Evolutionary conservation across 75 land plant genomes (phyloP), one percentile per base, ranked within the genome.

Genomic region (Ceratopteris richardii): DNA sequence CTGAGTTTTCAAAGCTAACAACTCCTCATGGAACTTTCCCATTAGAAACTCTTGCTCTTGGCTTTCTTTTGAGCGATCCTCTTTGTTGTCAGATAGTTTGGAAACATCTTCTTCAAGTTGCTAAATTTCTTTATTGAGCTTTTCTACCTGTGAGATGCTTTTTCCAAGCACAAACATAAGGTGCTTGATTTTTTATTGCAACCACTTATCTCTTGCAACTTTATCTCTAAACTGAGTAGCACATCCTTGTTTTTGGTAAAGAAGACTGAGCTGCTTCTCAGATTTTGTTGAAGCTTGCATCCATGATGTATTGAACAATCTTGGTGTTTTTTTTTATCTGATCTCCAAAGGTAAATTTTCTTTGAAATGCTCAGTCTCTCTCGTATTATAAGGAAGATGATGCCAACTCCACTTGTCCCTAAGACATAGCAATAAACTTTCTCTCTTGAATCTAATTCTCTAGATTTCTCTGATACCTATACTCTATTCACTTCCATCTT

Each of bases 221-320:
- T n/a, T n/a, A n/a, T n/a, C n/a, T n/a, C n/a, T n/a, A n/a, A n/a
- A n/a, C n/a, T n/a, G n/a, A n/a, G n/a, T n/a, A n/a, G n/a, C n/a
- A n/a, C n/a, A n/a, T n/a, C n/a, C n/a, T n/a, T n/a, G n/a, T n/a
- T n/a, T n/a, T n/a, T n/a, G n/a, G n/a, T n/a, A n/a, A n/a, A n/a
- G n/a, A n/a, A n/a, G n/a, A n/a, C n/a, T n/a, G n/a, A 78, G 77
- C 79, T 94, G 96, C 64, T 86, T 81, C 60, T 94, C 98, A 66
- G 81, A 60, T 59, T 90, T 80, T 41, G 96, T 80, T 28, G 57
- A 78, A 30, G 44, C 70, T 33, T 79, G 72, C 61, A 90, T 60
- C n/a, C n/a, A n/a, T n/a, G n/a, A n/a, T n/a, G n/a, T n/a, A n/a
- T n/a, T n/a, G n/a, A n/a, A n/a, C n/a, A 44, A 82, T 85, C 57